phyloP scores from a whole-genome alignment of 805 yeast genomes.

The Wickerhamiella sorbophila region DNA sequence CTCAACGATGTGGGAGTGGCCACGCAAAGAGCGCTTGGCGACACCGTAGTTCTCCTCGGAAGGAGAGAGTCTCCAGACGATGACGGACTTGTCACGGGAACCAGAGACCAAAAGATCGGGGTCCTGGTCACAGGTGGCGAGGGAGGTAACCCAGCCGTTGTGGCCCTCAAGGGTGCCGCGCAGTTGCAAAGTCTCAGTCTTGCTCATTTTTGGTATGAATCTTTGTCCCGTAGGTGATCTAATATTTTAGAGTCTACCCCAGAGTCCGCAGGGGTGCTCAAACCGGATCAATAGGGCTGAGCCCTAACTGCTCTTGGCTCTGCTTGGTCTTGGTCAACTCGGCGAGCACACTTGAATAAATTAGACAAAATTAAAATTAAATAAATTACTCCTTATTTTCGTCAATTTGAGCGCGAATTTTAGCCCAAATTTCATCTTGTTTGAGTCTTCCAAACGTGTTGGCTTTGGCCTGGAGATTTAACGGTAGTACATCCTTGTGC shows the following conservation, averaged over 20 bases:
- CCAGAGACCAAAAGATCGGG: constrained; percentile 97
- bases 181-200: constrained; percentile 85
- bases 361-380: neutral
- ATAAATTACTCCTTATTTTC: neutral
- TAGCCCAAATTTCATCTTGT: constrained; percentile 29
- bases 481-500: constrained; percentile 45
- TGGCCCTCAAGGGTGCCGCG: constrained; percentile 97
- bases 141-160: constrained; percentile 82
- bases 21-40: constrained; percentile 92
- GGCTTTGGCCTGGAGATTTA: constrained; percentile 55
- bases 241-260: constrained; percentile 7
- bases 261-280: constrained; percentile 10
- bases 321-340: neutral
- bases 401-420: constrained; percentile 18
- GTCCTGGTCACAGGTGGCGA: constrained; percentile 95
- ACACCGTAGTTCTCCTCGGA: constrained; percentile 97
- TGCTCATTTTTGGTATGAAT: constrained; percentile 18
- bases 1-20: constrained; percentile 98
- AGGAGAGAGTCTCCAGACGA: constrained; percentile 94
- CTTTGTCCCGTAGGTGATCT: constrained; percentile 1
- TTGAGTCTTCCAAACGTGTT: constrained; percentile 49
- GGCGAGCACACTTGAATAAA: constrained; percentile 4
- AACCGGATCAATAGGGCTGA: neutral
- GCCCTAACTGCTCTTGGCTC: constrained; percentile 4
- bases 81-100: constrained; percentile 96